phyloP scores from a whole-genome alignment of 2,329 filamentous ascomycete genomes.

The Clonostachys sp. region DNA sequence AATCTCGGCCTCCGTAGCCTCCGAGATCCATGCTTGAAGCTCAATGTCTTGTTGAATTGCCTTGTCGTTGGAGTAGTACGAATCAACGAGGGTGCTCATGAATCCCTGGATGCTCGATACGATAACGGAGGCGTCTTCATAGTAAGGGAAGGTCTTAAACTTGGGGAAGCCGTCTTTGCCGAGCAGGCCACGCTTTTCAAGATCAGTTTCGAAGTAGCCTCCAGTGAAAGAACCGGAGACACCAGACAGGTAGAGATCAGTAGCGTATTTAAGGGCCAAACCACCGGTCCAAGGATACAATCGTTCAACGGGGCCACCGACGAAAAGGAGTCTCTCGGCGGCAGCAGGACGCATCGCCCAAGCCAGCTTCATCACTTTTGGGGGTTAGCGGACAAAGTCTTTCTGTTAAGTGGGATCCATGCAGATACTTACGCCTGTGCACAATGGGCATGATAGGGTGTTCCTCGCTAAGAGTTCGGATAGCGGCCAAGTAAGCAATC shows the following conservation, averaged over 20 bases:
- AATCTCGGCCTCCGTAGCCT: slow-evolving; percentile 20
- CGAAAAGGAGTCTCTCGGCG: too few relatives aligned
- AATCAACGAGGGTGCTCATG: slow-evolving; percentile 31
- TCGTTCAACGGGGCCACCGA: too few relatives aligned
- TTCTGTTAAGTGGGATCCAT: slow-evolving; percentile 20
- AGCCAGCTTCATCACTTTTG: neutral
- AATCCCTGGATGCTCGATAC: slow-evolving; percentile 26
- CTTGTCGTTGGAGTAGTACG: slow-evolving; percentile 31
- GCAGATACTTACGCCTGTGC: slow-evolving; percentile 16
- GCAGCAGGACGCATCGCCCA: too few relatives aligned
- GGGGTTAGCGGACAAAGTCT: neutral
- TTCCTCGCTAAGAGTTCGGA: slow-evolving; percentile 35
- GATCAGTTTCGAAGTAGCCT: slow-evolving; percentile 29
- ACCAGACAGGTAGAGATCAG: slow-evolving; percentile 15
- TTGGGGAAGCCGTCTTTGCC: slow-evolving; percentile 22
- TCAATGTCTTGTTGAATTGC: slow-evolving; percentile 29
- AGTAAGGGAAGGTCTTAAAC: slow-evolving; percentile 35
- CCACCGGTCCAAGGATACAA: neutral
- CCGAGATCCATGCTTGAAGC: slow-evolving; percentile 35
- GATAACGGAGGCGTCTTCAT: slow-evolving; percentile 33
- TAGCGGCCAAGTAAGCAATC: slow-evolving; percentile 35
- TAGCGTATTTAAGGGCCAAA: slow-evolving; percentile 17
- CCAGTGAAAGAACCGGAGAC: slow-evolving; percentile 22
- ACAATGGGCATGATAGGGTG: slow-evolving; percentile 37
- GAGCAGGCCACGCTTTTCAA: slow-evolving; percentile 33